Percentiles rank a stretch among this genome's conserved stretches.
Conservation (phyloP, 192 early-diverging fungal genomes). For the Umbelopsis ramanniana region DNA sequence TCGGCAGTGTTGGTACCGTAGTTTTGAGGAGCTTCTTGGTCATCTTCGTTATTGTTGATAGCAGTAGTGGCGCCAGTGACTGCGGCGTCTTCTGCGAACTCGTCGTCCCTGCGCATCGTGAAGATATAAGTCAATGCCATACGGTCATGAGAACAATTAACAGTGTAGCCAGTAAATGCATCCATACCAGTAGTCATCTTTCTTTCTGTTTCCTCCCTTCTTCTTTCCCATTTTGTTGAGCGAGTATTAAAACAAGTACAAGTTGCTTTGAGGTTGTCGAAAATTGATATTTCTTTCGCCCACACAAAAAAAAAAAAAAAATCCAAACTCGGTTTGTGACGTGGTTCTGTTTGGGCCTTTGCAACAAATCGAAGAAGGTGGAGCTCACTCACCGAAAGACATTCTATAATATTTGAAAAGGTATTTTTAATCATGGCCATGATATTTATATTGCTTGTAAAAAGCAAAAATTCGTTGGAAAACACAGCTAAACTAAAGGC, state of each 20-base stretch:
- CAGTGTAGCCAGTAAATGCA: neutral
- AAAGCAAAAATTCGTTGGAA: too few species aligned
- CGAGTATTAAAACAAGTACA: conserved; percentile 15
- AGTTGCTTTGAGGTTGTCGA: neutral
- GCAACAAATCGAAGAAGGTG: too few species aligned
- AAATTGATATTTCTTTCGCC: neutral
- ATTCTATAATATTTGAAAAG: too few species aligned
- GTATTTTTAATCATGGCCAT: too few species aligned
- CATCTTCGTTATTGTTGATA: conserved; percentile 24
- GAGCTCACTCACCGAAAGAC: too few species aligned
- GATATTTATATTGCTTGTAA: too few species aligned
- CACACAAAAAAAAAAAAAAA: conserved; percentile 18
- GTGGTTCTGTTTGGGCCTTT: neutral
- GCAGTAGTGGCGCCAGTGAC: conserved; percentile 37
- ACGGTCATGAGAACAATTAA: neutral
- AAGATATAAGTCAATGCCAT: neutral
- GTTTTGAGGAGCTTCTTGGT: conserved; percentile 28
- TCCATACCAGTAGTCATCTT: conserved; percentile 62
- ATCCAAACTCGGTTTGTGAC: conserved; percentile 9
- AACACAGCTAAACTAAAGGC: too few species aligned
- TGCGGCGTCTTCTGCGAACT: conserved; percentile 55
- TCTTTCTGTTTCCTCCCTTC: conserved; percentile 57
- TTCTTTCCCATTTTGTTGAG: conserved; percentile 55
- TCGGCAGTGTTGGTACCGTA: conserved; percentile 4
- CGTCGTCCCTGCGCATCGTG: conserved; percentile 50